These are phyloP conservation scores for Fusarium chuoi DNA, from an alignment of 2,329 filamentous ascomycete species.

Conservation along the genomic window DNA sequence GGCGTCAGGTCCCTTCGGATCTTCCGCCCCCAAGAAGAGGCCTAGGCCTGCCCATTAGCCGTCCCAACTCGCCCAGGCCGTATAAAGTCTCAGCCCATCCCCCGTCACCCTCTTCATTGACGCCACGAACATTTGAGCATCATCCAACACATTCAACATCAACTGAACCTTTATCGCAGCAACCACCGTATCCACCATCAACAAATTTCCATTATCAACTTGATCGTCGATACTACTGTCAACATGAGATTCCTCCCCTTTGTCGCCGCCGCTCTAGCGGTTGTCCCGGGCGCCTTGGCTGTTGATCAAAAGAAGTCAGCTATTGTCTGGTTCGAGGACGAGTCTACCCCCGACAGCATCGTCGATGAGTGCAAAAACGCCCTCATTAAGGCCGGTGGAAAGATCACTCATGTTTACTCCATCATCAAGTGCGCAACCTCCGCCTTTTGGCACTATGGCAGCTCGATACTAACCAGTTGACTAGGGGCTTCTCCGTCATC, in stretches of 20 bases:
- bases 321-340: slow-evolving; percentile 80
- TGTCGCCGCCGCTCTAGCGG: slow-evolving; percentile 65
- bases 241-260: slow-evolving; percentile 72
- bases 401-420: slow-evolving; percentile 81
- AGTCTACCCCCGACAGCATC: slow-evolving; percentile 71
- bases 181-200: background rate
- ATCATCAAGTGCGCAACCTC: slow-evolving; percentile 68
- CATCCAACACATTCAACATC: background rate
- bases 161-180: slow-evolving; percentile 3
- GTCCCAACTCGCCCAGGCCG: slow-evolving; percentile 3
- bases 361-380: slow-evolving; percentile 77
- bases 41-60: background rate
- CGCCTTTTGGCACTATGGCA: background rate
- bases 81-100: slow-evolving; percentile 29
- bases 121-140: slow-evolving; percentile 15
- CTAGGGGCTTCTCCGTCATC: slow-evolving; percentile 81
- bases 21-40: slow-evolving; percentile 14
- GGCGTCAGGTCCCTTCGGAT: slow-evolving; percentile 16
- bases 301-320: slow-evolving; percentile 77
- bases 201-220: background rate
- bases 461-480: slow-evolving; percentile 38
- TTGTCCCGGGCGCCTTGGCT: slow-evolving; percentile 67
- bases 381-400: slow-evolving; percentile 75
- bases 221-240: slow-evolving; percentile 9
- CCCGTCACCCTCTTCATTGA: slow-evolving; percentile 19